Evolutionary conservation across 1,284 basidiomycete species (phyloP).

Genomic region (Malassezia sympodialis): DNA sequence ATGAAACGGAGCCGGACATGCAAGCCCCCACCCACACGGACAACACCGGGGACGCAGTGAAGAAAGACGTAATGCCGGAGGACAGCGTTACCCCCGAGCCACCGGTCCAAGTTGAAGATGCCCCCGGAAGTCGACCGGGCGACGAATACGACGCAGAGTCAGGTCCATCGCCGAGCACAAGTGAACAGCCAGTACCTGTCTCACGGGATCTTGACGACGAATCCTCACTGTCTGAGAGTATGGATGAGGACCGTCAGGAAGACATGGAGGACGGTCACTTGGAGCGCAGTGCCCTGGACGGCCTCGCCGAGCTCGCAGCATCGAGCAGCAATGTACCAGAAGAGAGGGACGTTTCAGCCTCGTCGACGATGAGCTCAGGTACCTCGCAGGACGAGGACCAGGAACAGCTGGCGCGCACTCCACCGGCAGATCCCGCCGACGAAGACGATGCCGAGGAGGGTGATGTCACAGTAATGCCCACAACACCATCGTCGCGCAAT

Average conservation of each 20-base stretch:
- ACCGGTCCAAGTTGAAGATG: background rate
- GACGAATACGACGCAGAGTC: background rate
- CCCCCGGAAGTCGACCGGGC: conserved; percentile 5
- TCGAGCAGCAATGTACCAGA: conserved; percentile 4
- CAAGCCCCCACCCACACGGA: background rate
- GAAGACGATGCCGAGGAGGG: conserved; percentile 23
- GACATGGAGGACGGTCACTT: background rate
- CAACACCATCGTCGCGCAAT: background rate
- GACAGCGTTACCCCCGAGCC: too few species aligned
- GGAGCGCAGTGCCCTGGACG: conserved; percentile 24
- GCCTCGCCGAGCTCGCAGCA: conserved; percentile 33
- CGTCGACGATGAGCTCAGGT: conserved; percentile 12
- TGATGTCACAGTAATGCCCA: conserved; percentile 4
- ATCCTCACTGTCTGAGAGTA: conserved; percentile 7
- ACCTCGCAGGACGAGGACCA: conserved; percentile 25
- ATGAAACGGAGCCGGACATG: conserved; percentile 21
- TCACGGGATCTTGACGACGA: background rate
- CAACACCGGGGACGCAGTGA: background rate
- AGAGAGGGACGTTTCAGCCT: background rate
- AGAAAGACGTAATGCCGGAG: background rate
- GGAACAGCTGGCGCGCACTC: conserved; percentile 6
- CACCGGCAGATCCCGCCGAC: conserved; percentile 17
- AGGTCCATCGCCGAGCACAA: background rate
- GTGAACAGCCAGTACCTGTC: background rate
- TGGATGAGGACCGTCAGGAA: background rate